Percentiles rank a stretch among this genome's conserved stretches.
Conservation (phyloP, 805 yeast species). For the Hermanozyma aechmeae region DNA sequence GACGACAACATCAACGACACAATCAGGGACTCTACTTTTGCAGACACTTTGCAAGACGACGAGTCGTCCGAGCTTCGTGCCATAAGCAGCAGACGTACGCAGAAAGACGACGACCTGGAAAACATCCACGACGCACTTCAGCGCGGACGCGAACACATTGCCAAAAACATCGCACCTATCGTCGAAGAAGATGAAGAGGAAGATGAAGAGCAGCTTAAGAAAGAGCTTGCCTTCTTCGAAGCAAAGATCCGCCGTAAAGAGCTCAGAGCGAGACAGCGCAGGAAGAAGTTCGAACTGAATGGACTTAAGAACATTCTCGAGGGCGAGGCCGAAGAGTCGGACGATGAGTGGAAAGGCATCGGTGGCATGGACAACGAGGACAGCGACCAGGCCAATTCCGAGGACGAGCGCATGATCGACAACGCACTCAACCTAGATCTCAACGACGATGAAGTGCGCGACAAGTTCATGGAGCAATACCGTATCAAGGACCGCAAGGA, state of each 20-base stretch:
- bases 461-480: constrained; percentile 49
- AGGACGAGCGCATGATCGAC: constrained; percentile 72
- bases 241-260: constrained; percentile 27
- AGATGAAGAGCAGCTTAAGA: constrained; percentile 14
- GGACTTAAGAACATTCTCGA: constrained; percentile 59
- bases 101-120: constrained; percentile 18
- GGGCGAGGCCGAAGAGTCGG: constrained; percentile 82
- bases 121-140: background rate
- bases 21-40: too few relatives aligned
- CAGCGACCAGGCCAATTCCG: constrained; percentile 57
- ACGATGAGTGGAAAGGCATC: constrained; percentile 78
- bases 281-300: constrained; percentile 46
- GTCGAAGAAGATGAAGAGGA: constrained; percentile 16
- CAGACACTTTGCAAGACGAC: too few relatives aligned
- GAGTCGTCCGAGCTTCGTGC: too few relatives aligned
- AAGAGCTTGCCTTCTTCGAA: constrained; percentile 28
- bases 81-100: constrained; percentile 9
- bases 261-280: constrained; percentile 19
- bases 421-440: constrained; percentile 51
- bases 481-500: constrained; percentile 52
- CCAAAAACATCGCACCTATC: too few relatives aligned
- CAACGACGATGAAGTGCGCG: constrained; percentile 50
- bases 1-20: too few relatives aligned
- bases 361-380: constrained; percentile 65
- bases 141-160: too few relatives aligned